Evolutionary conservation across 2,329 filamentous ascomycete genomes (phyloP).

Genomic region (Trichoderma semiorbis): DNA sequence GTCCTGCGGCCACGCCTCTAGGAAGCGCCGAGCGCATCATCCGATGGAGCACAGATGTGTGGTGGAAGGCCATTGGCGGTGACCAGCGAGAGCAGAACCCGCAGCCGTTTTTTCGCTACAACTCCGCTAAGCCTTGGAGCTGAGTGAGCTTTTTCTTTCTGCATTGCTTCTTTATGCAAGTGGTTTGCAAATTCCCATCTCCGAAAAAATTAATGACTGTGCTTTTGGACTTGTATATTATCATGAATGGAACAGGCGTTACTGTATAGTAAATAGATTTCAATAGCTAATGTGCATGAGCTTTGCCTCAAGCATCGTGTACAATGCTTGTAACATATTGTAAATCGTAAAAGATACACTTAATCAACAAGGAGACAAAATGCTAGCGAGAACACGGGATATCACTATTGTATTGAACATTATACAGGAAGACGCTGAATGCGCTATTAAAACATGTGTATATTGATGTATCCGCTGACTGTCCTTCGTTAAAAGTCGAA

Average conservation of each 20-base stretch:
- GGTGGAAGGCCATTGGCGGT: slow-evolving; percentile 83
- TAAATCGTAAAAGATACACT: neutral
- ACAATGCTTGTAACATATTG: neutral
- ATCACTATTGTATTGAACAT: too few species aligned
- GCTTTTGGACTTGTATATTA: slow-evolving; percentile 28
- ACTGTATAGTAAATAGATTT: slow-evolving; percentile 9
- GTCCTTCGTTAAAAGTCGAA: neutral
- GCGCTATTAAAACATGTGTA: neutral
- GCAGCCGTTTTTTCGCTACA: slow-evolving; percentile 33
- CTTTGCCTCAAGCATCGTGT: neutral
- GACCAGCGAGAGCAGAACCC: slow-evolving; percentile 51
- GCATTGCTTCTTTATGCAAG: slow-evolving; percentile 11
- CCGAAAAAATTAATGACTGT: slow-evolving; percentile 19
- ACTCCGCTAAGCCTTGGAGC: slow-evolving; percentile 21
- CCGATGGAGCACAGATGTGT: slow-evolving; percentile 88
- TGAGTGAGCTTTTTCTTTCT: neutral
- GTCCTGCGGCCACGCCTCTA: slow-evolving; percentile 79
- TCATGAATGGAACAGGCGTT: slow-evolving; percentile 15
- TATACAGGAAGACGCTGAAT: neutral
- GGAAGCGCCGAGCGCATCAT: slow-evolving; percentile 78
- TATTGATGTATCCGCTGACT: neutral
- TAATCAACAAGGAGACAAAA: neutral
- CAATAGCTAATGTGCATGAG: neutral
- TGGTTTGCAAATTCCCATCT: slow-evolving; percentile 13
- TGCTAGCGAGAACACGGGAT: neutral